phyloP scores from a whole-genome alignment of 2,329 filamentous ascomycete species.

The Fusarium tuaranense region DNA sequence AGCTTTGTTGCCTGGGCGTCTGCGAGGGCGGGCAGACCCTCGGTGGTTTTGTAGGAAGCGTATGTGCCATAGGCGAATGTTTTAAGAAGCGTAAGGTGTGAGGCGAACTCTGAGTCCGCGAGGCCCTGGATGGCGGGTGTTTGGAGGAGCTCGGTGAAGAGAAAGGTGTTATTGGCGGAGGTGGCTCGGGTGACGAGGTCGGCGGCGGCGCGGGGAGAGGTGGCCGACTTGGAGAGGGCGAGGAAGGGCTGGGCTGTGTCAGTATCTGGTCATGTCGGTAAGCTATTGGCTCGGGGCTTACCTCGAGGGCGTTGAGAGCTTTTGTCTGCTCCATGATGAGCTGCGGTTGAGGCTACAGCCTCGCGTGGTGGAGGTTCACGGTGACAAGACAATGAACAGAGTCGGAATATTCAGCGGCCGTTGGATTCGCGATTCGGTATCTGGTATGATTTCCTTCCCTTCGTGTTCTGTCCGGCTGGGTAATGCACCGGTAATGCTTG shows the following conservation, averaged over 20 bases:
- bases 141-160: slow-evolving; percentile 94
- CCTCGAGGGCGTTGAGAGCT: slow-evolving; percentile 73
- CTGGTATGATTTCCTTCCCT: background rate
- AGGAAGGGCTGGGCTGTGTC: slow-evolving; percentile 81
- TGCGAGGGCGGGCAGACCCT: slow-evolving; percentile 76
- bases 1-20: slow-evolving; percentile 84
- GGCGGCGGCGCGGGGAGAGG: slow-evolving; percentile 83
- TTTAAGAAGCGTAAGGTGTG: slow-evolving; percentile 78
- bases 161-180: slow-evolving; percentile 87
- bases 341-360: slow-evolving; percentile 40
- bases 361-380: slow-evolving; percentile 21
- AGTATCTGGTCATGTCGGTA: background rate
- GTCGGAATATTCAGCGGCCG: slow-evolving; percentile 4
- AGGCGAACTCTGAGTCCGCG: slow-evolving; percentile 68
- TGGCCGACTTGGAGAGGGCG: slow-evolving; percentile 86
- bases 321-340: slow-evolving; percentile 78
- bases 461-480: background rate
- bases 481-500: background rate
- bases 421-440: background rate
- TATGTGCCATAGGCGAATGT: slow-evolving; percentile 96
- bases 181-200: slow-evolving; percentile 91
- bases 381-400: slow-evolving; percentile 9
- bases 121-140: slow-evolving; percentile 83
- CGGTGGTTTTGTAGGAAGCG: slow-evolving; percentile 70
- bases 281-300: slow-evolving; percentile 41